Evolutionary conservation across 352 stramenopile genomes (phyloP).

Genomic region (Phytophthora capsici): DNA sequence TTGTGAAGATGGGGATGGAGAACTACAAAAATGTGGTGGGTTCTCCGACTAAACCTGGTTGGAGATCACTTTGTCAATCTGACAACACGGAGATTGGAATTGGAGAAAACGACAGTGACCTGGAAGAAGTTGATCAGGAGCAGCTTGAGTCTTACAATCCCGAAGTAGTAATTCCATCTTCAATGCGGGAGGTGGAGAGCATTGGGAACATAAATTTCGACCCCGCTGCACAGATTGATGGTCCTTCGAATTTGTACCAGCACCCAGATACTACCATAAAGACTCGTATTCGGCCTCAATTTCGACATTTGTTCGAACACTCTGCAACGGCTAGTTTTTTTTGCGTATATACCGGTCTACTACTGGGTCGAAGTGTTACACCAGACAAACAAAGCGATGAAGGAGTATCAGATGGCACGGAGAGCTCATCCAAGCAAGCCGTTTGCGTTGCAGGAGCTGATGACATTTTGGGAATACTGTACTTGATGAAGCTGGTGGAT

Average conservation of each 20-base stretch:
- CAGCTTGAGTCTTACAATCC: constrained; percentile 1
- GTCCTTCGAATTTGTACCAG: not conserved
- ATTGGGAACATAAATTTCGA: constrained; percentile 27
- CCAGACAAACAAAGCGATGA: constrained; percentile 25
- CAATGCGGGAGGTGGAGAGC: constrained; percentile 8
- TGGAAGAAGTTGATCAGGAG: constrained; percentile 8
- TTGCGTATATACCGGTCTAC: constrained; percentile 34
- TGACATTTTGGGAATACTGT: constrained; percentile 43
- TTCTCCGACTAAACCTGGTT: constrained; percentile 10
- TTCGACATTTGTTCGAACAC: constrained; percentile 25
- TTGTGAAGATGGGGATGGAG: constrained; percentile 4
- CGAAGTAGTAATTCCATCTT: not conserved
- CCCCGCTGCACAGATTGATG: constrained; percentile 1
- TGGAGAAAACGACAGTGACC: constrained; percentile 6
- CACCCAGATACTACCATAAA: constrained; percentile 5
- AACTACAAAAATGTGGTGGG: constrained; percentile 15
- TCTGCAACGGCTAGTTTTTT: constrained; percentile 30
- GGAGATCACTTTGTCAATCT: constrained; percentile 5
- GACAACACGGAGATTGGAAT: not conserved
- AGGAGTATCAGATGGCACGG: not conserved
- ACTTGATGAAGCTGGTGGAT: constrained; percentile 32
- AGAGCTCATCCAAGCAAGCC: not conserved
- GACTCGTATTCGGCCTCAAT: constrained; percentile 13
- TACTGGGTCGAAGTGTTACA: constrained; percentile 37
- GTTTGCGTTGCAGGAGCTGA: constrained; percentile 32